Evolutionary conservation across 768 basidiomycete species (phyloP), one percentile per base, ranked within the genome.

Genomic region (Nidularia sp.): DNA sequence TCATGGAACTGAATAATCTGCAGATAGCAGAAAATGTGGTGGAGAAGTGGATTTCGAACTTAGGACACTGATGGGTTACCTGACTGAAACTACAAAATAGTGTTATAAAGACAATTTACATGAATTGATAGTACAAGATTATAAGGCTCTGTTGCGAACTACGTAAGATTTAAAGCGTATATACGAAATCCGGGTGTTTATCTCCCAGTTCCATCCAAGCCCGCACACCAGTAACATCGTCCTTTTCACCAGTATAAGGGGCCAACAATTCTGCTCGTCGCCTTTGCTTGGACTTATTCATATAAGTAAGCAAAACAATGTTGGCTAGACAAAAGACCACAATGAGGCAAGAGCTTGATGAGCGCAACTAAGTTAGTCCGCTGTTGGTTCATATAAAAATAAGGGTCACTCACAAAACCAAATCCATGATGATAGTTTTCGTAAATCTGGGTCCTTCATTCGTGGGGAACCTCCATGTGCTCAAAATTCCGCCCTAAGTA

Each of bases 1-100:
- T 80, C 54, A 76, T 81, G 74, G 79, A 81, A 51, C 72, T 67
- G 52, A 81, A 81, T 57, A 70, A 63, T 7, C 51, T 73, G 35
- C 66, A 70, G 45, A 77, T 81, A 35, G 76, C 63, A 9, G 70
- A 66, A 4, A 41, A 63, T 32, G 73, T 79, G 4, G 63, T 78
- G 22, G 60, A 70, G 43, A 62, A 61, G 48, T 79, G 77, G 78
- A 61, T 76, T 34, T 55, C 53, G 18, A 29, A n/a, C 18, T 18
- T 18, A 18, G 18, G 18, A 18, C 18, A 18, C 18, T 18, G 18
- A 18, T 18, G 18, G 18, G 18, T 18, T 18, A 18, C 18, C 18
- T 18, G 18, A 18, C 18, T 18, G 18, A 18, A 18, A 18, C 18
- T 18, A 18, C 18, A 18, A 18, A 18, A 18, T 18, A 18, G 18